Evolutionary conservation across 2,329 filamentous ascomycete genomes (phyloP).

Genomic region (Kalaharituber pfeilii): DNA sequence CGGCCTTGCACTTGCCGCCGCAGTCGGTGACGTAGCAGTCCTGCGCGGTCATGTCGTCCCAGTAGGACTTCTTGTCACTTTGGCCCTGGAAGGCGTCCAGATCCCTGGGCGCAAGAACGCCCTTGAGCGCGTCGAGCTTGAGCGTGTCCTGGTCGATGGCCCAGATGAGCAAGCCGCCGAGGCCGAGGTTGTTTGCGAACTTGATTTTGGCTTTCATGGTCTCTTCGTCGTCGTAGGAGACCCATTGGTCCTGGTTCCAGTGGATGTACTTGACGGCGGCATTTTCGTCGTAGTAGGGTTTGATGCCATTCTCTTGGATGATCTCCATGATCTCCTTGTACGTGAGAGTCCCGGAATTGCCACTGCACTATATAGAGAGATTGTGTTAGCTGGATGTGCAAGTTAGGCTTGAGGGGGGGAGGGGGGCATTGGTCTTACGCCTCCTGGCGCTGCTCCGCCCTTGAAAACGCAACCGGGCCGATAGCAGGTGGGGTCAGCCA

Average conservation of each 20-base stretch:
- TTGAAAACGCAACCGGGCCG: conserved; percentile 21
- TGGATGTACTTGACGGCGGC: conserved; percentile 26
- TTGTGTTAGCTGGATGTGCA: no score
- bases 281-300: conserved; percentile 23
- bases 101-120: conserved; percentile 6
- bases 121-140: conserved; percentile 16
- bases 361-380: conserved; percentile 14
- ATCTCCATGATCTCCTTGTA: conserved; percentile 16
- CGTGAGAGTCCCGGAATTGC: conserved; percentile 20
- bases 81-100: conserved; percentile 5
- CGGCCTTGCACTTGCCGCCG: conserved; percentile 23
- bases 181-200: conserved; percentile 24
- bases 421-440: neutral
- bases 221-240: conserved; percentile 28
- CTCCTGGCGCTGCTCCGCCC: conserved; percentile 18
- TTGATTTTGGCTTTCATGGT: conserved; percentile 27
- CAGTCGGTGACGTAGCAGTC: conserved; percentile 25
- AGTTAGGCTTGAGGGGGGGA: no score
- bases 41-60: conserved; percentile 8
- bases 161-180: conserved; percentile 26
- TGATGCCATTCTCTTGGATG: conserved; percentile 18
- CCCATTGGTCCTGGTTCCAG: conserved; percentile 29
- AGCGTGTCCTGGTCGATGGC: conserved; percentile 24
- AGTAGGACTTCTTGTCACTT: conserved; percentile 9
- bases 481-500: conserved; percentile 18